phyloP scores from a whole-genome alignment of 1,139 yeast genomes.

The Candida glucosophila region DNA sequence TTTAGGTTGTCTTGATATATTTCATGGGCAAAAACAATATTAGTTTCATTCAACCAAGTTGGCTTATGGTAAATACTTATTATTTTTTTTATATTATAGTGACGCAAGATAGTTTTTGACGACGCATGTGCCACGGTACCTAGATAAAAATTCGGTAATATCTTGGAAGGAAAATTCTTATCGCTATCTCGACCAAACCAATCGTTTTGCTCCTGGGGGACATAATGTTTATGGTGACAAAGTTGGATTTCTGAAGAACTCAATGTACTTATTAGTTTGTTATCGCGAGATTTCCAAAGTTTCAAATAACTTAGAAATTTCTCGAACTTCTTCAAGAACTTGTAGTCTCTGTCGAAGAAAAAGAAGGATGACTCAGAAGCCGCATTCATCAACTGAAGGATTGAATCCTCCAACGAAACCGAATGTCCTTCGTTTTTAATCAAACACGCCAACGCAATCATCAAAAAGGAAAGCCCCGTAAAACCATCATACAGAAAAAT shows the following conservation, averaged over 20 bases:
- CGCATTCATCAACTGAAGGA: constrained; percentile 11
- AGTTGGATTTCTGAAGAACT: background rate
- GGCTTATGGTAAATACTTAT: constrained; percentile 35
- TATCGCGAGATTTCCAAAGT: constrained; percentile 1
- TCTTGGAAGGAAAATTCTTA: constrained; percentile 30
- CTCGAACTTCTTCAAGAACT: constrained; percentile 25
- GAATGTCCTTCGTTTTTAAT: constrained; percentile 1
- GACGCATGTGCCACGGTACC: constrained; percentile 31
- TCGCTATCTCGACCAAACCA: constrained; percentile 28
- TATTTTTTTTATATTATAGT: constrained; percentile 16
- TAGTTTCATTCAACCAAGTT: constrained; percentile 19
- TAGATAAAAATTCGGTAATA: constrained; percentile 20
- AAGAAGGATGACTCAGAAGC: constrained; percentile 17
- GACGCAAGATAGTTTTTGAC: constrained; percentile 20
- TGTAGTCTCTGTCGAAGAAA: constrained; percentile 23
- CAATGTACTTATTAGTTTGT: constrained; percentile 3
- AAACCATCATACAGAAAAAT: constrained; percentile 33
- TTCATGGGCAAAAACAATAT: constrained; percentile 14
- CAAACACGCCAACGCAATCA: constrained; percentile 15
- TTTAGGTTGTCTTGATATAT: constrained; percentile 13
- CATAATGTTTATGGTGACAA: constrained; percentile 8
- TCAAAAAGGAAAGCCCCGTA: constrained; percentile 28
- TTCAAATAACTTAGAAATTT: constrained; percentile 11
- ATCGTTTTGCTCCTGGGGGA: constrained; percentile 19
- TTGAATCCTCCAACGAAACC: constrained; percentile 17